Base-by-base conservation (phyloP, 2,329 filamentous ascomycete genomes). In the Gaeumannomyces tritici region DNA sequence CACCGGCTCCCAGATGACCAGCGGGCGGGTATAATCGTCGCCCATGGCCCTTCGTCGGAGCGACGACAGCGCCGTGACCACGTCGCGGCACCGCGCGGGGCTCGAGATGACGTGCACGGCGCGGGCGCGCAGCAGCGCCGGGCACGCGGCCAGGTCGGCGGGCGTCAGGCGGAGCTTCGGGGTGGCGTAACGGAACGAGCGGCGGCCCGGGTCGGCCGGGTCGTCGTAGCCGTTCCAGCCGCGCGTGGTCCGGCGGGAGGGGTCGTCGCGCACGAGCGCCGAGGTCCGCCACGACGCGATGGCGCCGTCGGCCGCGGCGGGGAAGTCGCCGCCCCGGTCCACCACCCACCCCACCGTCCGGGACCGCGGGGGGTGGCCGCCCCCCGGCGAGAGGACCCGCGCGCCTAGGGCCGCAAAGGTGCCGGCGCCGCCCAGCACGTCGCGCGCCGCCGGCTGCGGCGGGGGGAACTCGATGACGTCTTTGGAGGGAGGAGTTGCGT, bases 1-100 rank as follows among this genome's bases (percentile, higher is more conserved):
- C 1, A 97, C 90, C 0, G 95, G 95, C 73, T 99, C 95, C 93
- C 93, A 99, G 61, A 98, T 85, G 72, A 97, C 91, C 8, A 92
- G 75, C 1, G 93, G 90, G 59, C 83, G 82, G 1, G 77, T 69
- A 67, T 79, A 79, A 13, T 69, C 64, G 57, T 74, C 71, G 5
- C 67, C 56, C 3, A n/a, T n/a, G n/a, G n/a, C n/a, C n/a, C n/a
- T n/a, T n/a, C 59, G 26, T 29, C 59, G 5, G 12, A 86, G 81
- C 4, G 79, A 76, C 6, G 86, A 77, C 64, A 98, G 89, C n/a
- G 86, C 83, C 1, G 83, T 74, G 27, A 95, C 86, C 27, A 96
- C 82, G 62, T 89, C 83, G 59, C 90, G 86, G 73, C 91, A 96
- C 56, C 93, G 84, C 1, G 77, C 74, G 0, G 93, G 87, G 1